phyloP scores from a whole-genome alignment of 805 yeast species.

The Lipomyces oligophaga region DNA sequence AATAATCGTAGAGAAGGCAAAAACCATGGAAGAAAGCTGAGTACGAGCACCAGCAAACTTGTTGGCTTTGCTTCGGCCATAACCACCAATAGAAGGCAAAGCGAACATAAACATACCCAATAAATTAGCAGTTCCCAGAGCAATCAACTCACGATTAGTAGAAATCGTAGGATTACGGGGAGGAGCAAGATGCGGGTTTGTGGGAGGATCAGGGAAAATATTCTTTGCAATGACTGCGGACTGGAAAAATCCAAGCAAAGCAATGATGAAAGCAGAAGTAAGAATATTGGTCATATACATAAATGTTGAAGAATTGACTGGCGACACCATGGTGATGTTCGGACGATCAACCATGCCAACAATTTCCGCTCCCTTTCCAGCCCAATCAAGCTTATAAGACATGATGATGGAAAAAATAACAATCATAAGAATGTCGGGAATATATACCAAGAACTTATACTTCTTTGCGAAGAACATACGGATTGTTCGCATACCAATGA shows the following conservation, averaged over 20 bases:
- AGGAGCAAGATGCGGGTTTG: constrained; percentile 28
- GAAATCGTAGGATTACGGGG: constrained; percentile 50
- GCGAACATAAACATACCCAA: constrained; percentile 55
- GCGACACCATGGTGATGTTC: constrained; percentile 51
- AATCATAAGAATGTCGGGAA: constrained; percentile 84
- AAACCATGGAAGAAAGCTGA: constrained; percentile 74
- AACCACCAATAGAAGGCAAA: constrained; percentile 92
- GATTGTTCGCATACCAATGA: constrained; percentile 44
- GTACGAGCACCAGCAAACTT: constrained; percentile 84
- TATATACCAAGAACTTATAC: constrained; percentile 49
- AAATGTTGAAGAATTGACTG: constrained; percentile 49
- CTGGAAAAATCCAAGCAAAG: constrained; percentile 87
- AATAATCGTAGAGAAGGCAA: constrained; percentile 71
- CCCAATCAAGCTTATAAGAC: constrained; percentile 42
- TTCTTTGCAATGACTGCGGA: constrained; percentile 90
- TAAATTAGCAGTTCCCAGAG: constrained; percentile 74
- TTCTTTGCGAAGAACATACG: constrained; percentile 32
- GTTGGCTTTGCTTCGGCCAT: constrained; percentile 87
- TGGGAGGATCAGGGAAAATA: constrained; percentile 65
- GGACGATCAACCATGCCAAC: constrained; percentile 64
- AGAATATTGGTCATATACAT: constrained; percentile 53
- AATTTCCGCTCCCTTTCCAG: constrained; percentile 52
- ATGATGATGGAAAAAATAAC: constrained; percentile 58
- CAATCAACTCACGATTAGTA: constrained; percentile 85
- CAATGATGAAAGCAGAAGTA: constrained; percentile 70